Conservation (phyloP, 1,284 basidiomycete species). For the Macrocybe sp. region DNA sequence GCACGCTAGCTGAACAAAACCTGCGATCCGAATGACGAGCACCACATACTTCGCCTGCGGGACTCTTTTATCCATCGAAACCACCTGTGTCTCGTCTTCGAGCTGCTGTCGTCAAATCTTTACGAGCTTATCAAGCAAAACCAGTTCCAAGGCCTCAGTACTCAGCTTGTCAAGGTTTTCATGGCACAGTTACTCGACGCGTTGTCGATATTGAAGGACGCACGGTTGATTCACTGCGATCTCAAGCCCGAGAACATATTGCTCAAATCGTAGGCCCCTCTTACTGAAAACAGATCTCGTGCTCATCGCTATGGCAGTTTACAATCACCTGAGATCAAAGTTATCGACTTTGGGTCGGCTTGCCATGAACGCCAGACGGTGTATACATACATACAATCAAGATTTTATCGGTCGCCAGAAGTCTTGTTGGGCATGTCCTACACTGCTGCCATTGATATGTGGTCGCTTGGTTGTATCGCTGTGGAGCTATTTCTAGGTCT, state of each 20-base stretch:
- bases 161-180: slow-evolving; percentile 96
- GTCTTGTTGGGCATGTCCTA: slow-evolving; percentile 95
- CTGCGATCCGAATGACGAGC: slow-evolving; percentile 91
- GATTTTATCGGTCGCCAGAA: slow-evolving; percentile 98
- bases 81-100: slow-evolving; percentile 97
- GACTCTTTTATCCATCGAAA: slow-evolving; percentile 97
- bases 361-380: slow-evolving; percentile 99
- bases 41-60: slow-evolving; percentile 92
- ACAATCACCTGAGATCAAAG: slow-evolving; percentile 97
- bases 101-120: slow-evolving; percentile 94
- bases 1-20: slow-evolving; percentile 77
- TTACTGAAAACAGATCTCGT: slow-evolving; percentile 1
- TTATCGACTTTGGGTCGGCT: slow-evolving; percentile 98
- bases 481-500: slow-evolving; percentile 97
- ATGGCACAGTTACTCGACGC: slow-evolving; percentile 94
- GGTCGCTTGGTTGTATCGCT: slow-evolving; percentile 93
- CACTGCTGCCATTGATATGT: slow-evolving; percentile 93
- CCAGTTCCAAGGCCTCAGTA: slow-evolving; percentile 96
- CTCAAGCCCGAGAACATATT: slow-evolving; percentile 97
- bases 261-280: slow-evolving; percentile 73
- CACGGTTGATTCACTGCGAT: slow-evolving; percentile 96
- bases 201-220: slow-evolving; percentile 90
- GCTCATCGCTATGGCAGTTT: slow-evolving; percentile 46
- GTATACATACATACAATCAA: slow-evolving; percentile 98
- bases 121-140: slow-evolving; percentile 99